phyloP scores from a whole-genome alignment of 768 basidiomycete genomes.

The Termitomyces sp. region DNA sequence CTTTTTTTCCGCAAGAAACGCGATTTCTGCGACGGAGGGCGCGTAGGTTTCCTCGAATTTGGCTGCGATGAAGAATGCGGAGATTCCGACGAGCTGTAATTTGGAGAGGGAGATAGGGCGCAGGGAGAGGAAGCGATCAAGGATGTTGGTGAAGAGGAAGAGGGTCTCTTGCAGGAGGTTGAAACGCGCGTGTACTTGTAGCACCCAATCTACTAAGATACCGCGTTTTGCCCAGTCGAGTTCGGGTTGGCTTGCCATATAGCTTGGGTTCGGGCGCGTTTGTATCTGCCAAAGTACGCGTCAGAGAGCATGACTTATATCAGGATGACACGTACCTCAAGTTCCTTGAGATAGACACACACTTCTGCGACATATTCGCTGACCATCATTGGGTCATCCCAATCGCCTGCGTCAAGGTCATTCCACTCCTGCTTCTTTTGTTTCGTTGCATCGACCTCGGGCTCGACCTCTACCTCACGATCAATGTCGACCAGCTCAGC shows the following conservation, averaged over 20 bases:
- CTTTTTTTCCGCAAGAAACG: slow-evolving; percentile 73
- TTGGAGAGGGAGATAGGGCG: slow-evolving; percentile 79
- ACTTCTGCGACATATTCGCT: slow-evolving; percentile 89
- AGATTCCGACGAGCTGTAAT: slow-evolving; percentile 88
- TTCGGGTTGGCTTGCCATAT: slow-evolving; percentile 81
- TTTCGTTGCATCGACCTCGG: slow-evolving; percentile 24
- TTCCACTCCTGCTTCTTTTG: slow-evolving; percentile 60
- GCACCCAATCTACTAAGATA: slow-evolving; percentile 89
- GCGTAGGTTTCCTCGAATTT: slow-evolving; percentile 94
- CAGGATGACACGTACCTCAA: slow-evolving; percentile 55
- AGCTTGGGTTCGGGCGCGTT: slow-evolving; percentile 78
- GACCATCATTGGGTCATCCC: slow-evolving; percentile 87
- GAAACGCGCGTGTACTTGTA: slow-evolving; percentile 88
- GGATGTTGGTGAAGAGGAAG: slow-evolving; percentile 84
- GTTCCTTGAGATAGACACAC: slow-evolving; percentile 77
- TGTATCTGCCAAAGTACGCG: slow-evolving; percentile 40
- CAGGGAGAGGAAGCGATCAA: slow-evolving; percentile 68
- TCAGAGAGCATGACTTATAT: slow-evolving; percentile 5
- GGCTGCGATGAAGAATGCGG: slow-evolving; percentile 82
- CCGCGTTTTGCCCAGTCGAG: slow-evolving; percentile 89
- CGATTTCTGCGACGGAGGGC: slow-evolving; percentile 79
- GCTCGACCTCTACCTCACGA: slow-evolving; percentile 25
- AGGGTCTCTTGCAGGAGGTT: slow-evolving; percentile 86
- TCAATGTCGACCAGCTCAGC: slow-evolving; percentile 28
- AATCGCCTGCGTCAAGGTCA: slow-evolving; percentile 86